phyloP scores from a whole-genome alignment of 163 green algal genomes.

The Trebouxia gelatinosa region DNA sequence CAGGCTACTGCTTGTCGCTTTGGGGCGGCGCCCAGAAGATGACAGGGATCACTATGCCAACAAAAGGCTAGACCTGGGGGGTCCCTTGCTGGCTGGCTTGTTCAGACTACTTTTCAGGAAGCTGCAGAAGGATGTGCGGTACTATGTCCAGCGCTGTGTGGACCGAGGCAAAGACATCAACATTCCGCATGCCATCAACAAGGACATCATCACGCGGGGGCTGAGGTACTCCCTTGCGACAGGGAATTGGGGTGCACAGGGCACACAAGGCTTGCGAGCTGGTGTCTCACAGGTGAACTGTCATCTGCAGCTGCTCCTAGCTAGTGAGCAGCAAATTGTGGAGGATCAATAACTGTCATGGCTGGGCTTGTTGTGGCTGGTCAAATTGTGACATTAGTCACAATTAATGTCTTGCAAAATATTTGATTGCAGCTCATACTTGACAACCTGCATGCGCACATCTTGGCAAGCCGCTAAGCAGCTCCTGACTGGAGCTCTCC shows the following conservation, averaged over 20 bases:
- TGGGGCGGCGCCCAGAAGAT: conserved; percentile 84
- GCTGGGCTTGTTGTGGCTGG: too few species aligned
- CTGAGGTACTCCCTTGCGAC: conserved; percentile 97
- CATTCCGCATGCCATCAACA: conserved; percentile 77
- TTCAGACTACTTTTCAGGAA: conserved; percentile 89
- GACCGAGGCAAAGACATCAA: conserved; percentile 88
- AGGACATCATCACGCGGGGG: conserved; percentile 87
- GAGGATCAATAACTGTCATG: too few species aligned
- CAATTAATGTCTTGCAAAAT: too few species aligned
- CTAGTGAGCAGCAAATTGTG: too few species aligned
- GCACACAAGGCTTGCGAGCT: conserved; percentile 74
- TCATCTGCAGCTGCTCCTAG: too few species aligned
- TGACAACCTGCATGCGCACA: too few species aligned
- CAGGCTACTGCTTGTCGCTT: conserved; percentile 89
- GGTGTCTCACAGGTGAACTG: conserved; percentile 87
- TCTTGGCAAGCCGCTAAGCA: too few species aligned
- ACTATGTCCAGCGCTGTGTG: conserved; percentile 51
- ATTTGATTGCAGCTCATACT: too few species aligned
- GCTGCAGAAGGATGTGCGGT: conserved; percentile 47
- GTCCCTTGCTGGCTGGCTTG: conserved; percentile 83
- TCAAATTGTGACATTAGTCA: too few species aligned
- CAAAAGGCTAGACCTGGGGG: conserved; percentile 95
- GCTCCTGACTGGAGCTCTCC: too few species aligned
- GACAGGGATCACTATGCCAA: conserved; percentile 98
- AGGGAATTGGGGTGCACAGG: conserved; percentile 96